Evolutionary conservation across 352 stramenopile genomes (phyloP), one percentile per base, ranked within the genome.

Genomic region (Phytopythium litorale): DNA sequence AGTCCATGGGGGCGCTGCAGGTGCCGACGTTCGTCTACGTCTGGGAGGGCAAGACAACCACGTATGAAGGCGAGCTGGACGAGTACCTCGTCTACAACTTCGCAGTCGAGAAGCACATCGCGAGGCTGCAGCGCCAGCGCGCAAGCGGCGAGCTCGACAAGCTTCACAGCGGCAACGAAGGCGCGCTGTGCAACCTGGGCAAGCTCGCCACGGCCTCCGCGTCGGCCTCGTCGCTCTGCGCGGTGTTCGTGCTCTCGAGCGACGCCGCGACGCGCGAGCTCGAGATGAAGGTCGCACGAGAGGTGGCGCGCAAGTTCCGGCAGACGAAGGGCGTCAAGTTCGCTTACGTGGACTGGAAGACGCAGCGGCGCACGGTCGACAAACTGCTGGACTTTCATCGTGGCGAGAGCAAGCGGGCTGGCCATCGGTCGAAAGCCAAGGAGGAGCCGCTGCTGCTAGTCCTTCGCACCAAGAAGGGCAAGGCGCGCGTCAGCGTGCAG

Each of bases 71-170:
- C n/a, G 76, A 86, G 4, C 37, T 91, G 56, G 83, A 91, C 63
- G 85, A 94, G 65, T 92, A 90, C 59, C 57, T 70, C 19, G 80
- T 94, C 51, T 92, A 92, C 66, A 92, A 91, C 42, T 94, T 94
- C 71, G 85, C 85, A 1, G 79, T 92, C 58, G 81, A 92, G 55
- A 89, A 89, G 48, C 83, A 94, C 66, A 87, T 89, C 46, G 82
- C 67, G 18, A 77, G 79, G 15, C 64, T 92, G 25, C 75, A 88
- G 56, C 79, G 72, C 35, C 79, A 88, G 78, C 85, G 85, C 56
- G 75, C 79, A 2, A 68, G 71, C 4, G 84, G 82, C 9, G 80
- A 87, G 50, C 65, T 94, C 43, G 85, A 94, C 56, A 84, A 87
- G 62, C 64, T 94, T 53, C 76, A 94, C 54, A 63, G 67, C 19